Conservation (phyloP, 352 stramenopile species). For the Globisporangium acanthophoron region DNA sequence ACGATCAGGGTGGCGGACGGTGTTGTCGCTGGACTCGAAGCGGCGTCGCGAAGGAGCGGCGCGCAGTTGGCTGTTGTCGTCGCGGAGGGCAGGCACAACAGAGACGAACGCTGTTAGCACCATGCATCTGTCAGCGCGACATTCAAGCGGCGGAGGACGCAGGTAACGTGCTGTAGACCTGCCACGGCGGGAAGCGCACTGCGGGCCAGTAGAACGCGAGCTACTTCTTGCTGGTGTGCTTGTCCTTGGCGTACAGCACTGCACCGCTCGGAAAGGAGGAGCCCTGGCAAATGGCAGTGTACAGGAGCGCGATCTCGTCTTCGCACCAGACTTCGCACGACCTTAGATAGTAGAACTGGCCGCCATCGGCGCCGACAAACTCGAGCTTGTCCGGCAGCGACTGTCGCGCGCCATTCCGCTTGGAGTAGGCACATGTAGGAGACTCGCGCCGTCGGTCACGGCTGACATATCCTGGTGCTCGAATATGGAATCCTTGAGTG, state of each 20-base stretch:
- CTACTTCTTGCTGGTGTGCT: conserved; percentile 9
- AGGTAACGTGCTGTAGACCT: conserved; percentile 11
- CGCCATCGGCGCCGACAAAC: neutral
- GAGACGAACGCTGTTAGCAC: too few relatives aligned
- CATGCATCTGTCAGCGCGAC: too few relatives aligned
- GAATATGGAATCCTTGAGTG: conserved; percentile 11
- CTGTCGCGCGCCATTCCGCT: conserved; percentile 6
- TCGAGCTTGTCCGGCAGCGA: conserved; percentile 5
- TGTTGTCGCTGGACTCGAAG: too few relatives aligned
- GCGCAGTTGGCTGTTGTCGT: too few relatives aligned
- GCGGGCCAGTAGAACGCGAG: conserved; percentile 15
- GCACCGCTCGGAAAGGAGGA: neutral
- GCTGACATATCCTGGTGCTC: conserved; percentile 6
- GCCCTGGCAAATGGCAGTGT: conserved; percentile 9
- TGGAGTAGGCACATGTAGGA: conserved; percentile 3
- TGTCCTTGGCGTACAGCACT: conserved; percentile 11
- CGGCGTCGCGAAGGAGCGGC: too few relatives aligned
- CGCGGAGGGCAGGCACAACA: too few relatives aligned
- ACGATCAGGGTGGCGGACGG: too few relatives aligned
- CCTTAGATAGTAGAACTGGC: conserved; percentile 2
- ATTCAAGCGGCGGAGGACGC: too few relatives aligned
- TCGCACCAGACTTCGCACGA: conserved; percentile 13
- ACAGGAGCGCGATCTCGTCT: conserved; percentile 9
- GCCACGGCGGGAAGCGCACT: conserved; percentile 9
- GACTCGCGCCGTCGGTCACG: neutral